Conservation (phyloP, 225 moss, liverwort and hornwort genomes). For the Takakia lepidozioides region DNA sequence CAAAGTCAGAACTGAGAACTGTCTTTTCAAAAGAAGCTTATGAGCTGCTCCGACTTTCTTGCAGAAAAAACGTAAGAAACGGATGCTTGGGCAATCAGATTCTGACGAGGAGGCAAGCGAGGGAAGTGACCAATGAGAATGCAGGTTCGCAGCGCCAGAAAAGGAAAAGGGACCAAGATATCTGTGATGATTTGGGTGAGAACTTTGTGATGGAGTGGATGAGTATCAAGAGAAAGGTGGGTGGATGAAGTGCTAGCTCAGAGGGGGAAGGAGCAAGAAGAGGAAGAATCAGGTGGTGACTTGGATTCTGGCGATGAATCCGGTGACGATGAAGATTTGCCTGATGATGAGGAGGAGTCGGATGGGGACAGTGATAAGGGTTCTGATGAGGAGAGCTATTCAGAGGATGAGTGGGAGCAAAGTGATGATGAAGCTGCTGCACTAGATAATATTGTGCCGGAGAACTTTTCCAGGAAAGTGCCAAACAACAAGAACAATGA, state of each 20-base stretch:
- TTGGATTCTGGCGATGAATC: conserved; percentile 11
- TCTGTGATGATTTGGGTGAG: conserved; percentile 93
- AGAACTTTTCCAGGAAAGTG: background rate
- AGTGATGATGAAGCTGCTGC: conserved; percentile 48
- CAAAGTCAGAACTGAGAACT: no score
- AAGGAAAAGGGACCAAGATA: conserved; percentile 64
- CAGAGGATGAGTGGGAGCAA: conserved; percentile 46
- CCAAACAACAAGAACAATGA: background rate
- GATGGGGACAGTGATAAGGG: conserved; percentile 29
- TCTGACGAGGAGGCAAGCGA: conserved; percentile 58
- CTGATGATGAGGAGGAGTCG: conserved; percentile 34
- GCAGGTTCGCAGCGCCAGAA: conserved; percentile 37
- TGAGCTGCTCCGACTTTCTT: no score
- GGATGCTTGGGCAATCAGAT: conserved; percentile 67
- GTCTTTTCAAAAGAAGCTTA: no score
- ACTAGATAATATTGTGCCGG: conserved; percentile 16
- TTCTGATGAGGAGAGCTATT: conserved; percentile 35
- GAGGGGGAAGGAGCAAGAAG: conserved; percentile 33
- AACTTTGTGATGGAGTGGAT: conserved; percentile 82
- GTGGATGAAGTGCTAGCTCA: conserved; percentile 90
- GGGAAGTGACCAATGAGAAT: conserved; percentile 40
- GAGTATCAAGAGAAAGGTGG: conserved; percentile 86
- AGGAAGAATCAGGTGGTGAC: conserved; percentile 40
- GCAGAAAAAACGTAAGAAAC: conserved; percentile 83
- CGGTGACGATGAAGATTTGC: conserved; percentile 25